These are phyloP conservation scores for Peronospora farinosa DNA, from an alignment of 352 stramenopile genomes.

Conservation along the genomic window DNA sequence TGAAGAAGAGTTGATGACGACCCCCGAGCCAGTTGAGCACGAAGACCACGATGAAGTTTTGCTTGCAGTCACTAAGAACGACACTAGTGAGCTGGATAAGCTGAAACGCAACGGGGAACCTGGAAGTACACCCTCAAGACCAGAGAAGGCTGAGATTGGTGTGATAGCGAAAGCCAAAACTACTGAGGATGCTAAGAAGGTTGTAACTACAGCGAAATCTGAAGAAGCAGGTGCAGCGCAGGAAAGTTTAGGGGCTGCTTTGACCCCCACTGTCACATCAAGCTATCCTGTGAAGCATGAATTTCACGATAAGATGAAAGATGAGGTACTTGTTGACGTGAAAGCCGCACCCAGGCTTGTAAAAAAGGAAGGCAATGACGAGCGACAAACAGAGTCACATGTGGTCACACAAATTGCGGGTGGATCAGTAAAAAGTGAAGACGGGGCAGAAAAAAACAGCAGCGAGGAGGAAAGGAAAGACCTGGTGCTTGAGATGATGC, in stretches of 20 bases:
- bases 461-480: constrained; percentile 1
- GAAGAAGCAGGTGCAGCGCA: background rate
- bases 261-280: background rate
- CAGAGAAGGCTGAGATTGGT: background rate
- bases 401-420: background rate
- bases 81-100: background rate
- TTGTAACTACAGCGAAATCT: background rate
- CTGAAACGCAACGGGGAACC: background rate
- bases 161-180: background rate
- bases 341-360: background rate
- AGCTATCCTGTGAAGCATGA: background rate
- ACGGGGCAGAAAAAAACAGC: constrained; percentile 5
- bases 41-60: constrained; percentile 1
- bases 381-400: background rate
- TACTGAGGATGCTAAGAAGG: background rate
- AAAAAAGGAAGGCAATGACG: constrained; percentile 3
- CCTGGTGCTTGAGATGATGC: constrained; percentile 9
- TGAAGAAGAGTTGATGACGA: background rate
- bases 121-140: background rate
- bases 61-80: background rate
- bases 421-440: constrained; percentile 11
- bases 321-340: background rate
- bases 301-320: background rate
- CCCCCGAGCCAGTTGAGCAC: background rate
- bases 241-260: background rate